A percentile compares a stretch with the other conserved stretches of the same genome.
Evolutionary conservation across 169 alveolate species (phyloP).

Genomic region (Plasmodium chabaudi): DNA sequence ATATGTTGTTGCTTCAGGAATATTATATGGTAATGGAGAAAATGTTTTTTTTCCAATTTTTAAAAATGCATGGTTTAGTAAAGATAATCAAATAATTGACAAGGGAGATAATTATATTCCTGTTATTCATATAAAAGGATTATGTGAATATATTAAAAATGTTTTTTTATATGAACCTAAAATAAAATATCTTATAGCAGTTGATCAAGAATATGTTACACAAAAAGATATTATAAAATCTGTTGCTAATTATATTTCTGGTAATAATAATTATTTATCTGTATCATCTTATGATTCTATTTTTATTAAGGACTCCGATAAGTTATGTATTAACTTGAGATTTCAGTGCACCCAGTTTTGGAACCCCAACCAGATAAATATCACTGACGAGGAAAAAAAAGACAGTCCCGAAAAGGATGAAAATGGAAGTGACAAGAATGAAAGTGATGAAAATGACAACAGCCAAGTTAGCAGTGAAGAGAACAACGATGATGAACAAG

Average conservation of each 20-base stretch:
- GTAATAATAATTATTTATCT: conserved; percentile 9
- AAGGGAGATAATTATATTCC: conserved; percentile 57
- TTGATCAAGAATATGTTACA: conserved; percentile 32
- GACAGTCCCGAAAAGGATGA: not conserved
- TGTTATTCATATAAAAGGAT: conserved; percentile 34
- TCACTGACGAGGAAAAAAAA: not conserved
- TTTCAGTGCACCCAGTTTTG: conserved; percentile 33
- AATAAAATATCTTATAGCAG: conserved; percentile 45
- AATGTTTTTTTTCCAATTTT: conserved; percentile 35
- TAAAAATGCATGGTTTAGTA: conserved; percentile 62
- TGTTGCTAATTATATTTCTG: conserved; percentile 26
- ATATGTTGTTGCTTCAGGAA: conserved; percentile 58
- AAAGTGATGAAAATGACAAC: not conserved
- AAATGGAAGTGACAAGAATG: not conserved
- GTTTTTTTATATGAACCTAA: not conserved
- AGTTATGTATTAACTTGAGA: conserved; percentile 31
- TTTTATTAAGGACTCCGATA: conserved; percentile 23
- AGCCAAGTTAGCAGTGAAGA: not conserved
- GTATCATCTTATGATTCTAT: conserved; percentile 42
- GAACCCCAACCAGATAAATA: not conserved
- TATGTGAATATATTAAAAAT: conserved; percentile 48
- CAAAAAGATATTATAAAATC: conserved; percentile 40
- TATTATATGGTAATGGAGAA: conserved; percentile 59
- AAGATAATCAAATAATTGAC: conserved; percentile 42
- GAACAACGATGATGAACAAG: not conserved